Percentiles rank a stretch among this genome's conserved stretches.
These are phyloP conservation scores for Ustilago trichophora DNA, from an alignment of 1,284 basidiomycete genomes.

Conservation along the genomic window DNA sequence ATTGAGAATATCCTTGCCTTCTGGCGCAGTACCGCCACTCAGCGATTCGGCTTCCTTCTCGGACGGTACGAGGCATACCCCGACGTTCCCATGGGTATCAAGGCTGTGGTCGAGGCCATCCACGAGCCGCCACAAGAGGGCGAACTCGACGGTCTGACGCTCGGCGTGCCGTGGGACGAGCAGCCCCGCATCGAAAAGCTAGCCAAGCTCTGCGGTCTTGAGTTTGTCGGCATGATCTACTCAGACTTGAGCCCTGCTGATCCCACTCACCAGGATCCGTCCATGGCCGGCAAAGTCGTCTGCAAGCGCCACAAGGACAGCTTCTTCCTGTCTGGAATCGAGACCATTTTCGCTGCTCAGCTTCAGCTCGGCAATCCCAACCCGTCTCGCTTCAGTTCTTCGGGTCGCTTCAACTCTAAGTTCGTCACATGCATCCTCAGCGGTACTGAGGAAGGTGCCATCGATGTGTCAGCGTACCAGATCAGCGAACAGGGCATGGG, in stretches of 20 bases:
- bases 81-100: slow-evolving; percentile 97
- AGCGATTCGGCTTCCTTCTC: slow-evolving; percentile 93
- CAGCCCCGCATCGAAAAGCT: slow-evolving; percentile 80
- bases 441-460: slow-evolving; percentile 86
- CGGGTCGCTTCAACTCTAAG: slow-evolving; percentile 84
- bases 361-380: slow-evolving; percentile 84
- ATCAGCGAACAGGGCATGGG: slow-evolving; percentile 89
- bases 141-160: slow-evolving; percentile 88
- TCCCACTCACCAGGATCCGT: slow-evolving; percentile 68
- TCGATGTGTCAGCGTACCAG: slow-evolving; percentile 93
- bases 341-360: slow-evolving; percentile 88
- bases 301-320: slow-evolving; percentile 96
- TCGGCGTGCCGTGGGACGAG: slow-evolving; percentile 93
- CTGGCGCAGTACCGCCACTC: slow-evolving; percentile 83
- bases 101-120: slow-evolving; percentile 96
- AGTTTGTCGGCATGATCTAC: slow-evolving; percentile 93
- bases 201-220: slow-evolving; percentile 74
- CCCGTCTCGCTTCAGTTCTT: slow-evolving; percentile 79
- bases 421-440: slow-evolving; percentile 94
- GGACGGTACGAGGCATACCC: slow-evolving; percentile 92
- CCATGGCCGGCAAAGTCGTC: slow-evolving; percentile 81
- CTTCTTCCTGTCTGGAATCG: slow-evolving; percentile 90
- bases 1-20: slow-evolving; percentile 88
- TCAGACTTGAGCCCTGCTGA: slow-evolving; percentile 85
- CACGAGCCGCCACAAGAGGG: slow-evolving; percentile 97